Evolutionary conservation across 2,329 filamentous ascomycete genomes (phyloP).

Genomic region (Scedosporium dehoogii): DNA sequence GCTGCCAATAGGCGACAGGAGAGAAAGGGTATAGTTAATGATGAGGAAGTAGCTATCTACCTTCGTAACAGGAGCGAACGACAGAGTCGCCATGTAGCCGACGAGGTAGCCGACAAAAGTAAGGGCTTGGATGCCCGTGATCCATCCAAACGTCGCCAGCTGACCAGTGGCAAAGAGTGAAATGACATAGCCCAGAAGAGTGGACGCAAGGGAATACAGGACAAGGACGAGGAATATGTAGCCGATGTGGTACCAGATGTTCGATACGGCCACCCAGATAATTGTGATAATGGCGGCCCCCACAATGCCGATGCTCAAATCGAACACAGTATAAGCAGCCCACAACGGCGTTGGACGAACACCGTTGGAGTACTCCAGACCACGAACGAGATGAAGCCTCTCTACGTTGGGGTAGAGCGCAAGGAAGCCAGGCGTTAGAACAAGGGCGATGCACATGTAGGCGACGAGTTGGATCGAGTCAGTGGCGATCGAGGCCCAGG

Average conservation of each 20-base stretch:
- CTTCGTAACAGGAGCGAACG: slow-evolving; percentile 59
- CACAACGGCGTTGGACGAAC: slow-evolving; percentile 74
- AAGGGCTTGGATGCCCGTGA: slow-evolving; percentile 65
- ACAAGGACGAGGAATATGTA: slow-evolving; percentile 76
- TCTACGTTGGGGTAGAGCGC: slow-evolving; percentile 83
- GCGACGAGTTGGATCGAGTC: slow-evolving; percentile 68
- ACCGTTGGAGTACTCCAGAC: slow-evolving; percentile 85
- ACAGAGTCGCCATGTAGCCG: slow-evolving; percentile 61
- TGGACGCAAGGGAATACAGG: slow-evolving; percentile 71
- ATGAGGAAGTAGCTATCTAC: slow-evolving; percentile 59
- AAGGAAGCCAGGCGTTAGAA: slow-evolving; percentile 77
- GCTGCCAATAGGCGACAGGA: slow-evolving; percentile 68
- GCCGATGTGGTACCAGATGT: slow-evolving; percentile 66
- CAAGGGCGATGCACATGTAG: slow-evolving; percentile 72
- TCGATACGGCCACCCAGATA: slow-evolving; percentile 56
- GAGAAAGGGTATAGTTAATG: slow-evolving; percentile 65
- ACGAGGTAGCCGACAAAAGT: slow-evolving; percentile 64
- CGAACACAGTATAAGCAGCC: slow-evolving; percentile 73
- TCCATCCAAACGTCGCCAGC: slow-evolving; percentile 74
- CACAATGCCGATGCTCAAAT: slow-evolving; percentile 38
- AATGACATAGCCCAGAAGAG: slow-evolving; percentile 67
- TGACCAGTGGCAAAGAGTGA: slow-evolving; percentile 73
- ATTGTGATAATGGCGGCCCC: slow-evolving; percentile 56
- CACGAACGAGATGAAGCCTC: slow-evolving; percentile 66
- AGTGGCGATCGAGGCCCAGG: slow-evolving; percentile 59